Evolutionary conservation across 192 early-diverging fungal species (phyloP).

Genomic region (Coemansia sp.): DNA sequence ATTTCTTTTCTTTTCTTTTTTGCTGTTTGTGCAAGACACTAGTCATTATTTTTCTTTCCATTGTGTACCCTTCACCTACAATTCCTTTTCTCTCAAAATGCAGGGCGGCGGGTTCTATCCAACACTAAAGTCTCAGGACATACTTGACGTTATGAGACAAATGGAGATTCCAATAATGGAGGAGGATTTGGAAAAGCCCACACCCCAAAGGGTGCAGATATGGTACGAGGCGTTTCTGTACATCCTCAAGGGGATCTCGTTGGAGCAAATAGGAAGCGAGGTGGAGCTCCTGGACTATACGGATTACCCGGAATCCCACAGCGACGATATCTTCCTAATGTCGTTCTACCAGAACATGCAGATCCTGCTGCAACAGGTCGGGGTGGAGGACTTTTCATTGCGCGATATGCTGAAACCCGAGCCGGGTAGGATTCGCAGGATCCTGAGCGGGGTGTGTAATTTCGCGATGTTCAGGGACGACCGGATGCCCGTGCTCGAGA

Average conservation of each 20-base stretch:
- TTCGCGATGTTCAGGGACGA: conserved; percentile 90
- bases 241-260: conserved; percentile 64
- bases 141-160: conserved; percentile 76
- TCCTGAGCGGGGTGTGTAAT: conserved; percentile 85
- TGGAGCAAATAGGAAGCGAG: conserved; percentile 55
- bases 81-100: conserved; percentile 12
- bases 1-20: background rate
- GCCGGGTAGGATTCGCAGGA: conserved; percentile 61
- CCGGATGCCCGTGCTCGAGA: conserved; percentile 64
- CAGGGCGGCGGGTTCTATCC: conserved; percentile 62
- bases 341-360: conserved; percentile 66
- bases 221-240: conserved; percentile 75
- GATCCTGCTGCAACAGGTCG: conserved; percentile 68
- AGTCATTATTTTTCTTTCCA: background rate
- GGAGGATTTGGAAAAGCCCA: conserved; percentile 75
- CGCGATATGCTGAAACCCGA: conserved; percentile 82
- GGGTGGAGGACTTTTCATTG: conserved; percentile 73
- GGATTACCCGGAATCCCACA: conserved; percentile 62
- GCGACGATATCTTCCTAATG: conserved; percentile 65
- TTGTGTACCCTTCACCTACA: background rate
- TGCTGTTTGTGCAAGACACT: background rate
- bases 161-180: conserved; percentile 69
- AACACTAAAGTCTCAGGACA: conserved; percentile 68
- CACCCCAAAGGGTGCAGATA: conserved; percentile 62
- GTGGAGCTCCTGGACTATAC: conserved; percentile 39